phyloP scores from a whole-genome alignment of 352 stramenopile species.

The Phytopythium boreale region DNA sequence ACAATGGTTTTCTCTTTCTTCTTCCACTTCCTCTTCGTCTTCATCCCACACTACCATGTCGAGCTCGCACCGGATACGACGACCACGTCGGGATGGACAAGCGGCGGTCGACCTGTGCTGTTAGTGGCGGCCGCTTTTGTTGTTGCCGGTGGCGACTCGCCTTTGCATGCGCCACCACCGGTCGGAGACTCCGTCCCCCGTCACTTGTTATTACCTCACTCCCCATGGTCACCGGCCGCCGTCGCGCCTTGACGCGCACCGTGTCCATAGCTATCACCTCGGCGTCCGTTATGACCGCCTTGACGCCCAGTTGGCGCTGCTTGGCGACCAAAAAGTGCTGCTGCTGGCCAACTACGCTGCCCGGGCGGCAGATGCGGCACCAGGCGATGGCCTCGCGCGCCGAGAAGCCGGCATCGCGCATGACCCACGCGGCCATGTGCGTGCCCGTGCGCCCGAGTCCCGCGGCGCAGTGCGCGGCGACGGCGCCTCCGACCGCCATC shows the following conservation, averaged over 20 bases:
- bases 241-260: neutral
- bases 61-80: neutral
- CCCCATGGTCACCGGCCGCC: neutral
- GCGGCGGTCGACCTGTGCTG: too few species aligned
- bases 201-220: neutral
- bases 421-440: conserved; percentile 94
- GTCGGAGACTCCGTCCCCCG: neutral
- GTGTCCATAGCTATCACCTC: neutral
- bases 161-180: neutral
- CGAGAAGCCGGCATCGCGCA: conserved; percentile 94
- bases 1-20: neutral
- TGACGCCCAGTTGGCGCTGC: conserved; percentile 51
- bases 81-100: too few species aligned
- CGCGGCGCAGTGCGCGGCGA: conserved; percentile 98
- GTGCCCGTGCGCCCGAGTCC: conserved; percentile 95
- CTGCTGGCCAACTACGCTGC: conserved; percentile 93
- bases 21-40: neutral
- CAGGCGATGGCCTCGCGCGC: conserved; percentile 94
- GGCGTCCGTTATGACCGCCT: too few species aligned
- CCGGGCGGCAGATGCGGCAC: conserved; percentile 94
- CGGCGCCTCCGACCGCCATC: conserved; percentile 37
- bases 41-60: neutral
- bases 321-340: conserved; percentile 94
- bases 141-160: neutral
- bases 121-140: too few species aligned